Evolutionary conservation across 176 grass and related monocot genomes (phyloP).

Genomic region (Lolium multiflorum): DNA sequence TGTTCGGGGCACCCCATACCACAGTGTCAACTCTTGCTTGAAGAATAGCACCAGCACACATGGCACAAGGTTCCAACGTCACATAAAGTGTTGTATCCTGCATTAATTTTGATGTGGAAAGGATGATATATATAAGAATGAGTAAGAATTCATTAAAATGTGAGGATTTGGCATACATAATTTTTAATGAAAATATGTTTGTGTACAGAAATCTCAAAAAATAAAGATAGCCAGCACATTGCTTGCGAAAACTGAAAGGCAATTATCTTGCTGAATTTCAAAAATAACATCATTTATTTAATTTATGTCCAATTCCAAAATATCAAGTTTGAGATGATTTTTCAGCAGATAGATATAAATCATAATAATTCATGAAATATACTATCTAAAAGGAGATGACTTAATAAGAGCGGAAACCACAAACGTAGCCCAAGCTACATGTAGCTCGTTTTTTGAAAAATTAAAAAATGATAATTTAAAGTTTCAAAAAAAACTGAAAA

Average conservation of each 20-base stretch:
- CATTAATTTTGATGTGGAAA: conserved; percentile 25
- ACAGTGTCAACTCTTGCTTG: conserved; percentile 93
- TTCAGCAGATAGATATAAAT: conserved; percentile 20
- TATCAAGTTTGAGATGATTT: conserved; percentile 17
- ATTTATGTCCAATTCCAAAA: conserved; percentile 34
- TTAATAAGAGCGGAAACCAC: neutral
- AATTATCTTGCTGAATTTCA: neutral
- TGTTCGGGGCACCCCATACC: conserved; percentile 97
- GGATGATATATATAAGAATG: conserved; percentile 9
- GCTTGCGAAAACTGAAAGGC: conserved; percentile 19
- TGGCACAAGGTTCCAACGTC: conserved; percentile 92
- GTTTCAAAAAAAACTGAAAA: too few relatives aligned
- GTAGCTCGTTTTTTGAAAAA: too few relatives aligned
- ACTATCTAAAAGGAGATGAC: conserved; percentile 22
- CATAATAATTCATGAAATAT: neutral
- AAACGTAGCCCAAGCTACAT: too few relatives aligned
- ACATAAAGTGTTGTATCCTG: conserved; percentile 97
- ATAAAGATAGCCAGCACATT: neutral
- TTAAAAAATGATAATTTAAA: too few relatives aligned
- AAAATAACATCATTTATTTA: conserved; percentile 15
- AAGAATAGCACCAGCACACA: conserved; percentile 97
- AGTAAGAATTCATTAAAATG: conserved; percentile 31
- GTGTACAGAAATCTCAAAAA: neutral
- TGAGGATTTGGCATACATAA: neutral
- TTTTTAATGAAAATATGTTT: conserved; percentile 12